These are phyloP conservation scores for Cryphonectria radicalis DNA, from an alignment of 2,329 filamentous ascomycete species.

Conservation along the genomic window DNA sequence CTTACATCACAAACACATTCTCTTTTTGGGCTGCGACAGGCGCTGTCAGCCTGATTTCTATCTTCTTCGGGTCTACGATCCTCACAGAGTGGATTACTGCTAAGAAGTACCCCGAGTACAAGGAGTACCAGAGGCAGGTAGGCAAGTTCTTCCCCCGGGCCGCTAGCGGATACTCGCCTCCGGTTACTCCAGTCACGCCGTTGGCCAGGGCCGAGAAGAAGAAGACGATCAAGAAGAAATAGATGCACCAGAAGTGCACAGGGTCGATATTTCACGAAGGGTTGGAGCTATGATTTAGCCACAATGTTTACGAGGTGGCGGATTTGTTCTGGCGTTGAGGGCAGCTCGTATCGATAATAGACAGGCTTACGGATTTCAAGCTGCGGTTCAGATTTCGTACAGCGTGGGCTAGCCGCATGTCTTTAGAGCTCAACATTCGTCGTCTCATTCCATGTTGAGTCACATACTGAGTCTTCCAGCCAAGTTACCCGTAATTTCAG, in stretches of 20 bases:
- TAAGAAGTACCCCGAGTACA: conserved; percentile 87
- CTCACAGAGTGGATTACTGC: conserved; percentile 83
- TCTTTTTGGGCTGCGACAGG: conserved; percentile 82
- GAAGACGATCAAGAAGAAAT: conserved; percentile 9
- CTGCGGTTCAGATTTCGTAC: not conserved
- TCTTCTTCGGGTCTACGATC: conserved; percentile 90
- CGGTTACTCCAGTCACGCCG: conserved; percentile 51
- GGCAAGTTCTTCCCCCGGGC: conserved; percentile 76
- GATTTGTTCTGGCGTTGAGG: not conserved
- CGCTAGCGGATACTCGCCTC: conserved; percentile 48
- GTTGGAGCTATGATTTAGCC: not conserved
- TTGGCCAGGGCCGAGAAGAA: not conserved
- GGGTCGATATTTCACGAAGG: too few species aligned
- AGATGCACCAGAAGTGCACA: too few species aligned
- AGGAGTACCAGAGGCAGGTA: conserved; percentile 79
- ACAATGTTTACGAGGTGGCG: not conserved
- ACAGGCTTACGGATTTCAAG: not conserved
- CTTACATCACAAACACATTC: conserved; percentile 69
- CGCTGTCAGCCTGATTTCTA: conserved; percentile 68
- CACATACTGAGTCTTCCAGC: not conserved
- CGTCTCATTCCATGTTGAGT: not conserved
- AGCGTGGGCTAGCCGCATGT: not conserved
- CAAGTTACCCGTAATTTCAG: not conserved
- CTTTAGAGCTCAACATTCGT: not conserved
- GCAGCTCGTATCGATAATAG: not conserved